phyloP scores from a whole-genome alignment of 257 asterid species.

The Vinca minor region DNA sequence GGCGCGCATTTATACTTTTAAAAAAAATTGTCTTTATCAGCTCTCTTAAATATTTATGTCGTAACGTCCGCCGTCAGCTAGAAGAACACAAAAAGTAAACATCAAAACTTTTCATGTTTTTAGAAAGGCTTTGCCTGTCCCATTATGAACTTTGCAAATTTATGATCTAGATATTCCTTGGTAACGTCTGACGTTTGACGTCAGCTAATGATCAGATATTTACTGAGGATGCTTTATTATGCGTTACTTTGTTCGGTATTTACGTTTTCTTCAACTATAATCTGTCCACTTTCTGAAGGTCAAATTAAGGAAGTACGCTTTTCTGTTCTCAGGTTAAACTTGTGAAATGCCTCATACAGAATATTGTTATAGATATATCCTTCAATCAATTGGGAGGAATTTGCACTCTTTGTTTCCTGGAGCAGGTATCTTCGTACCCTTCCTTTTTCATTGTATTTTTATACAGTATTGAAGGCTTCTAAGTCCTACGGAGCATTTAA shows the following conservation, averaged over 20 bases:
- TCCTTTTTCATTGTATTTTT: background rate
- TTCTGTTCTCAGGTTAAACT: slow-evolving; percentile 76
- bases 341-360: slow-evolving; percentile 70
- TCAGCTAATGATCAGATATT: too few relatives aligned
- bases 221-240: too few relatives aligned
- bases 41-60: background rate
- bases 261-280: background rate
- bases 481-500: background rate
- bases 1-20: background rate
- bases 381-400: slow-evolving; percentile 95
- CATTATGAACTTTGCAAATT: too few relatives aligned
- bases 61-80: too few relatives aligned
- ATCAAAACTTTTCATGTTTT: too few relatives aligned
- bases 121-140: too few relatives aligned
- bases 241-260: background rate
- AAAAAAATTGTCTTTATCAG: background rate
- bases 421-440: slow-evolving; percentile 43
- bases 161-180: too few relatives aligned
- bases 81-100: too few relatives aligned
- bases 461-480: background rate
- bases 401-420: slow-evolving; percentile 87
- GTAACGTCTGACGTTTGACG: too few relatives aligned
- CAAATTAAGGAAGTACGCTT: slow-evolving; percentile 17
- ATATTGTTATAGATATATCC: slow-evolving; percentile 74
- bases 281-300: background rate